phyloP scores from a whole-genome alignment of 305 asterid genomes.

The Fraxinus greggii region DNA sequence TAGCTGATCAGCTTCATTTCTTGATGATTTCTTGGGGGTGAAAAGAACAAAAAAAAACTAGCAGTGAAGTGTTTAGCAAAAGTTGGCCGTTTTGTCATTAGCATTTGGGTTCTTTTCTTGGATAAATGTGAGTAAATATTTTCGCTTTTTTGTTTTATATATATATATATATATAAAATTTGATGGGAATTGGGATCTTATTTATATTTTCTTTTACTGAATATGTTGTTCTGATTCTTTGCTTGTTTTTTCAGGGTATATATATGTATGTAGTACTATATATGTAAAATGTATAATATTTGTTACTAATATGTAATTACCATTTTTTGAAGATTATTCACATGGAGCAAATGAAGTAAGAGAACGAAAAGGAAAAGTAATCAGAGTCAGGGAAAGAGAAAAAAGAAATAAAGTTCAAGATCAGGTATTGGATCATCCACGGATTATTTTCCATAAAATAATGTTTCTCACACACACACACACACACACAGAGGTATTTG shows the following conservation, averaged over 20 bases:
- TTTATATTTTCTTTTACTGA: constrained; percentile 16
- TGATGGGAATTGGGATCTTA: constrained; percentile 30
- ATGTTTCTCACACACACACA: neutral
- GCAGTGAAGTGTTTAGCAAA: neutral
- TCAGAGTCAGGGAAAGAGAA: neutral
- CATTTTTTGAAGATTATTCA: constrained; percentile 28
- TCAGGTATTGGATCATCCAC: constrained; percentile 30
- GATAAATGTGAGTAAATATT: constrained; percentile 33
- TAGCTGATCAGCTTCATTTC: neutral
- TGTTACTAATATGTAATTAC: constrained; percentile 20
- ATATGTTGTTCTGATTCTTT: constrained; percentile 34
- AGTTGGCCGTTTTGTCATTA: neutral
- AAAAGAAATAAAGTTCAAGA: constrained; percentile 20
- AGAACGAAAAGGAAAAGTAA: constrained; percentile 14
- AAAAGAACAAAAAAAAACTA: neutral
- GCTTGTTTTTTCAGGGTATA: constrained; percentile 33
- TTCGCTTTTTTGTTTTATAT: neutral
- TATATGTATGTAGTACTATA: constrained; percentile 16
- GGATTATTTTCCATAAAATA: neutral
- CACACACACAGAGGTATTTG: neutral
- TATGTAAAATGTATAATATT: neutral
- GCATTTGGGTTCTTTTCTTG: constrained; percentile 35
- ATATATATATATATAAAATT: neutral
- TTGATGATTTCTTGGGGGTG: neutral
- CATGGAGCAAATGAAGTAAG: constrained; percentile 45